phyloP scores from a whole-genome alignment of 2,329 filamentous ascomycete species.

The Juglanconis juglandina region DNA sequence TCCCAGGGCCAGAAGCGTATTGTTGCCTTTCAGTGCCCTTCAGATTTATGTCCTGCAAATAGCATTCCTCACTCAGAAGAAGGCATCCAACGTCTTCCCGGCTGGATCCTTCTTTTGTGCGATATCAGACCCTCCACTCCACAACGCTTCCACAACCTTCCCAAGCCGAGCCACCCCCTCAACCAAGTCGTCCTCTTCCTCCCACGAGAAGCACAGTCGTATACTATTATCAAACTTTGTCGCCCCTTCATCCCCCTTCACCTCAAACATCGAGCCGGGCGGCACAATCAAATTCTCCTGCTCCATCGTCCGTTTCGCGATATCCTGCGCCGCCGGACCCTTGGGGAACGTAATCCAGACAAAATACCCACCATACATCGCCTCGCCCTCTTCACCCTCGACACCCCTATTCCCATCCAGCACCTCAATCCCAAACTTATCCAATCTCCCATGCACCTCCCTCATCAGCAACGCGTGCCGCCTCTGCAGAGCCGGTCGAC shows the following conservation, averaged over 20 bases:
- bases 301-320: constrained; percentile 55
- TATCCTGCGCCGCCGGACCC: constrained; percentile 47
- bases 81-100: constrained; percentile 3
- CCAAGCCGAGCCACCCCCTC: constrained; percentile 58
- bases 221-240: constrained; percentile 58
- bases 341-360: constrained; percentile 70
- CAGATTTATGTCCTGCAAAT: not conserved
- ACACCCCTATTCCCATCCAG: constrained; percentile 36
- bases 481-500: constrained; percentile 43
- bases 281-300: constrained; percentile 68
- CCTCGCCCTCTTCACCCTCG: constrained; percentile 37
- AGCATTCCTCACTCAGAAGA: constrained; percentile 2
- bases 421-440: constrained; percentile 57
- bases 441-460: constrained; percentile 57
- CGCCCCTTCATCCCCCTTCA: constrained; percentile 52
- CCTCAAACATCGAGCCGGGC: constrained; percentile 67
- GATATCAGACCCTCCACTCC: not conserved
- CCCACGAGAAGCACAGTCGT: constrained; percentile 71
- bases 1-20: too few species aligned
- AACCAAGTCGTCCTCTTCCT: constrained; percentile 59
- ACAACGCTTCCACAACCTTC: constrained; percentile 19
- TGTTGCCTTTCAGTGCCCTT: too few species aligned
- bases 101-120: not conserved
- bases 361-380: constrained; percentile 77
- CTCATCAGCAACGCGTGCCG: constrained; percentile 50